Evolutionary conservation across 1,139 yeast genomes (phyloP).

Genomic region (Debaryomyces fabryi): DNA sequence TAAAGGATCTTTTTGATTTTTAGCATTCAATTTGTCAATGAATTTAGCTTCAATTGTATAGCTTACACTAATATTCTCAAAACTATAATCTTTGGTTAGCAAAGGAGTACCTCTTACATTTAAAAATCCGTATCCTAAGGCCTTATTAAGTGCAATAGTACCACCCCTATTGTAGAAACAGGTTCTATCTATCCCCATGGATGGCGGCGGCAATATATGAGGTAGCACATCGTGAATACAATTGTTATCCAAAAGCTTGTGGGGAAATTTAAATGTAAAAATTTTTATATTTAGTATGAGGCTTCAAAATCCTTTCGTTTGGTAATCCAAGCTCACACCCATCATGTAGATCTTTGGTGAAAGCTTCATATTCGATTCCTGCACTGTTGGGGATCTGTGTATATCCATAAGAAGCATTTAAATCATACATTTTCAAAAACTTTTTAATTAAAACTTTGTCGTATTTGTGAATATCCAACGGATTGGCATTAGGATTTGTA

Average conservation of each 20-base stretch:
- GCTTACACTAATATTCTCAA: conserved; percentile 45
- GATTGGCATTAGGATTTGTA: conserved; percentile 18
- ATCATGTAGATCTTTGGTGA: conserved; percentile 48
- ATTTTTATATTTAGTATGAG: conserved; percentile 59
- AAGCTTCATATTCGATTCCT: conserved; percentile 52
- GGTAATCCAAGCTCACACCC: conserved; percentile 55
- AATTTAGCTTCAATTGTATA: conserved; percentile 49
- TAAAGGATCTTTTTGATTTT: conserved; percentile 29
- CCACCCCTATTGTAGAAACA: conserved; percentile 41
- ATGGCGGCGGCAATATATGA: conserved; percentile 66
- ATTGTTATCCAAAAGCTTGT: conserved; percentile 54
- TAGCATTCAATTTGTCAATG: conserved; percentile 39
- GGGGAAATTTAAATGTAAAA: conserved; percentile 66
- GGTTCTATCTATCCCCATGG: conserved; percentile 59
- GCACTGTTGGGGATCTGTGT: conserved; percentile 49
- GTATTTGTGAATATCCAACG: conserved; percentile 23
- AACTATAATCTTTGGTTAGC: conserved; percentile 43
- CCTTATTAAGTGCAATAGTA: conserved; percentile 40
- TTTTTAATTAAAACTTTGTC: conserved; percentile 44
- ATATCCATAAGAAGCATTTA: conserved; percentile 50
- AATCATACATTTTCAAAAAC: conserved; percentile 50
- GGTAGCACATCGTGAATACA: conserved; percentile 56
- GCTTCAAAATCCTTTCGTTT: conserved; percentile 51
- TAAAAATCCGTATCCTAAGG: conserved; percentile 48
- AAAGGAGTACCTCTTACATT: conserved; percentile 47